phyloP scores from a whole-genome alignment of 495 filamentous ascomycete genomes.

The Podospora australis region DNA sequence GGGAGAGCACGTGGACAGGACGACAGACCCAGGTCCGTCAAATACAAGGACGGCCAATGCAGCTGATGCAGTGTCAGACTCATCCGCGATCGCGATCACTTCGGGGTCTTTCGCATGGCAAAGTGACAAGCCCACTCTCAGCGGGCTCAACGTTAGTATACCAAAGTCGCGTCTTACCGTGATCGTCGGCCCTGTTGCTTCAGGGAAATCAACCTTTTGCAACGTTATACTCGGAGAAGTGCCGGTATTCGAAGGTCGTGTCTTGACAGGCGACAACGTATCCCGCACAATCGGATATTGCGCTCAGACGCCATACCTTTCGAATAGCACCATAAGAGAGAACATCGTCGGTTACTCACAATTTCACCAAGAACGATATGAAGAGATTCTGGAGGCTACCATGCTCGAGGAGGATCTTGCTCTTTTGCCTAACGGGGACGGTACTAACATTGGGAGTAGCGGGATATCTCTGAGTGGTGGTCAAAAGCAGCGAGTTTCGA shows the following conservation, averaged over 20 bases:
- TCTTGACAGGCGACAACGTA: constrained; percentile 1
- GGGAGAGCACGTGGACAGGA: constrained; percentile 6
- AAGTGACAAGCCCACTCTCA: constrained; percentile 27
- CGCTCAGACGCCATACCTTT: constrained; percentile 37
- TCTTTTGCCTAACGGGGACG: constrained; percentile 33
- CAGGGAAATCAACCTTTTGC: constrained; percentile 38
- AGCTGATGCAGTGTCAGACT: no score
- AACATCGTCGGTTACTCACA: constrained; percentile 29
- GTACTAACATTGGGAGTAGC: constrained; percentile 56
- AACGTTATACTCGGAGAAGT: constrained; percentile 30
- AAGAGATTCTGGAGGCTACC: constrained; percentile 58
- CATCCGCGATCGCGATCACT: constrained; percentile 12
- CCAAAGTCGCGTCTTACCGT: constrained; percentile 27
- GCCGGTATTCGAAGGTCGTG: constrained; percentile 25
- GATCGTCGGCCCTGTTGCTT: constrained; percentile 36
- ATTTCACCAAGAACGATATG: constrained; percentile 55
- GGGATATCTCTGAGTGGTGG: constrained; percentile 61
- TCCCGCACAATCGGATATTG: constrained; percentile 32
- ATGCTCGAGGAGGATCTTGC: constrained; percentile 51
- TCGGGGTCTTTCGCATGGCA: constrained; percentile 38
- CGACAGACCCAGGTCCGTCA: not conserved
- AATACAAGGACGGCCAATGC: no score
- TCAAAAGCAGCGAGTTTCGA: constrained; percentile 55
- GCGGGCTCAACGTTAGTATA: constrained; percentile 31
- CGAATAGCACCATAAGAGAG: constrained; percentile 35